Evolutionary conservation across 1,284 basidiomycete species (phyloP), one percentile per base, ranked within the genome.

Genomic region (Puccinia hordei): DNA sequence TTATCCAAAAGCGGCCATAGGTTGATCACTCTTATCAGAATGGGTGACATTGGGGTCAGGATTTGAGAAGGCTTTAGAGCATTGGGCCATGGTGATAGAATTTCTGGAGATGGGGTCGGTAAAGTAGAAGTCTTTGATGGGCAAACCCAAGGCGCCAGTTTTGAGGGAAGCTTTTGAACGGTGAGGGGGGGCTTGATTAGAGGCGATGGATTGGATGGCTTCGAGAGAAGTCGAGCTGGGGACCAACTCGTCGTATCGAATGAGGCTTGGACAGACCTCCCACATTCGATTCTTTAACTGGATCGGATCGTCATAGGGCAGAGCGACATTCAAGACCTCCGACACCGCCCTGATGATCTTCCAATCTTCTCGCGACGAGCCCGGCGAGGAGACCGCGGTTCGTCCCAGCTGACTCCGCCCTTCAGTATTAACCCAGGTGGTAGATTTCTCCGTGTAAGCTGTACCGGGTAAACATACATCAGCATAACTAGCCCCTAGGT

Each of bases 371-470:
- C 97, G 89, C 3, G 94, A 90, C 1, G 95, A 93, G 79, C 95
- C 97, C 22, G 97, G 96, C 51, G 95, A 93, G n/a, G 92, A 90
- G 0, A 99, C 95, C 30, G 96, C 96, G 13, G 93, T 91, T 73
- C 97, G 90, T 59, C 94, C 95, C 33, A 95, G 87, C 87, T 99
- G 97, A 35, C 92, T 88, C 65, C 97, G 90, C 73, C 97, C 97
- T 86, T 99, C 97, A 0, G 95, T 96, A 88, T 99, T 99, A 81
- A 99, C 90, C 93, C 94, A 99, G 1, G 95, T 98, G 73, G 90
- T 89, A 15, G 90, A 89, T 88, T 99, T 99, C 87, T 99, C 97
- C 1, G 96, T 99, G 88, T 98, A 98, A 1, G 96, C 96, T 33
- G 92, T 90, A 35, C 90, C 94, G 61, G 97, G 97, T 59, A 99